Evolutionary conservation across 192 early-diverging fungal species (phyloP), one percentile per base, ranked within the genome.

Genomic region (Coemansia asiatica): DNA sequence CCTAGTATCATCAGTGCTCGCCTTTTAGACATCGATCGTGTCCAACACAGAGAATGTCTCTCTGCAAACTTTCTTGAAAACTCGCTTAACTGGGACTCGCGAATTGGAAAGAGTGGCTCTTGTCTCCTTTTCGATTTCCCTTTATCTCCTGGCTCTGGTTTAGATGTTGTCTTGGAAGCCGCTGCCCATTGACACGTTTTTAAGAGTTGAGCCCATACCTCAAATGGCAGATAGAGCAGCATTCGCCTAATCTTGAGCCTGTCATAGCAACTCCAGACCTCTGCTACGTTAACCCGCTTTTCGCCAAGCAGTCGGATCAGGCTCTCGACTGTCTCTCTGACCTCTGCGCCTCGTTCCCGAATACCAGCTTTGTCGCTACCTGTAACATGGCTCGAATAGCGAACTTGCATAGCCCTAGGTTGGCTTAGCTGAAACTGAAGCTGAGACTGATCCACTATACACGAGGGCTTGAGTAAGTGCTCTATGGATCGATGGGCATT

Each of bases 261-360:
- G 62, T 79, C 76, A 58, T 79, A 79, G n/a, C 46, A 64, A 10
- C 71, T 63, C 76, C 76, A 79, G 15, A 79, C 54, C 56, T 56
- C 68, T 3, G 53, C 56, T 4, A 64, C 57, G 27, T 57, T 62
- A 1, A 31, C 60, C 27, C 63, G 16, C 44, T 33, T 33, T 22
- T 54, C 40, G 18, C 33, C 63, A 10, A 74, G 68, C 61, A 64
- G 50, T 48, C 26, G 23, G 6, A 51, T 55, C 21, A 79, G 61
- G 36, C 67, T 57, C 0, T 68, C 27, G 8, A 79, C 53, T 15
- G 68, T 64, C 33, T 28, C 31, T 47, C 61, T 50, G 13, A 79
- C 61, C 19, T 79, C 71, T 1, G 35, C 55, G n/a, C 69, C 76
- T 4, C 46, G 5, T 19, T 19, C 18, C 6, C 18, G 13, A 7